phyloP scores from a whole-genome alignment of 768 basidiomycete genomes.

The Collybia mongolica region DNA sequence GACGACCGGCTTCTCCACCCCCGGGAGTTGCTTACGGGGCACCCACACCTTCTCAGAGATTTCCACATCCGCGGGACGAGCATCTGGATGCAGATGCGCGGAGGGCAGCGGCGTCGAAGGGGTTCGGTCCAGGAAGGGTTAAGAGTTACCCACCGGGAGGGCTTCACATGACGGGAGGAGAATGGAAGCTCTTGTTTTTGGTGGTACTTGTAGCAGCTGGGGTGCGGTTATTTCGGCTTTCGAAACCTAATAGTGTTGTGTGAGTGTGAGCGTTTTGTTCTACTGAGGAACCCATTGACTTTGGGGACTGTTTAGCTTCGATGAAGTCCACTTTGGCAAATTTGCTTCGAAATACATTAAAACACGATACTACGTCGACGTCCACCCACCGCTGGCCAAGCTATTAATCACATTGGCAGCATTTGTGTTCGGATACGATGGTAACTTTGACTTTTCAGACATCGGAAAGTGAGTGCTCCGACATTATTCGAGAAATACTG shows the following conservation, averaged over 20 bases:
- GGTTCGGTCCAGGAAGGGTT: conserved; percentile 51
- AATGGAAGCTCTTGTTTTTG: conserved; percentile 71
- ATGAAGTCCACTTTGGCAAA: conserved; percentile 98
- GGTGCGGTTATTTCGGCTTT: conserved; percentile 87
- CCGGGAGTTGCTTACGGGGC: conserved; percentile 39
- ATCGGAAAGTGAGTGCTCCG: conserved; percentile 79
- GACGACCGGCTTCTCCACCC: conserved; percentile 70
- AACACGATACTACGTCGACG: conserved; percentile 89
- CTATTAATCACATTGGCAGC: conserved; percentile 91
- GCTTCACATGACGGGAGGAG: conserved; percentile 62
- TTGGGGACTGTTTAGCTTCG: conserved; percentile 59
- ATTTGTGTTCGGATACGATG: conserved; percentile 85
- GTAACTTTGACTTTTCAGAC: conserved; percentile 95
- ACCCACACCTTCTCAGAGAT: conserved; percentile 45
- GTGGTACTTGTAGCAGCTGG: conserved; percentile 67
- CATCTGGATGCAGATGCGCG: conserved; percentile 75
- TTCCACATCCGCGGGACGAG: conserved; percentile 64
- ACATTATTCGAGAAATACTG: not conserved
- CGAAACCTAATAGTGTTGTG: conserved; percentile 91
- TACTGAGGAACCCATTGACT: conserved; percentile 2
- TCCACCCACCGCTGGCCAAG: conserved; percentile 97
- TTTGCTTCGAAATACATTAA: conserved; percentile 95
- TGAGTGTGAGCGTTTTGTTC: conserved; percentile 40
- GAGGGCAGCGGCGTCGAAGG: conserved; percentile 67
- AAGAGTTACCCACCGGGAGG: conserved; percentile 55